Percentiles rank a stretch among this genome's conserved stretches.
These are phyloP conservation scores for Trichoderma oligosporum DNA, from an alignment of 2,329 filamentous ascomycete species.

Conservation along the genomic window DNA sequence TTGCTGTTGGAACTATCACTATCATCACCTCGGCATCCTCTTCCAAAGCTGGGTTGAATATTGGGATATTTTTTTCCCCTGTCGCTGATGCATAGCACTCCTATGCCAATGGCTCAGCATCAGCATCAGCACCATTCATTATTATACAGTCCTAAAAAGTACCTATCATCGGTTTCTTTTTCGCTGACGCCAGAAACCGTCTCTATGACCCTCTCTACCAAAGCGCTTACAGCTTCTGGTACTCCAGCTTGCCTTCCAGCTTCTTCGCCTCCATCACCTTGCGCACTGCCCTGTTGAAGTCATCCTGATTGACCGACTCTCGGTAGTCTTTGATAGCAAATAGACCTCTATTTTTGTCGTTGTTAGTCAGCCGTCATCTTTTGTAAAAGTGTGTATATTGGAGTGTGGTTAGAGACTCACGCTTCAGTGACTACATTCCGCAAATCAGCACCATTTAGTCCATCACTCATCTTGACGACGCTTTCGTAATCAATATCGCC, in stretches of 20 bases:
- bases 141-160: conserved; percentile 30
- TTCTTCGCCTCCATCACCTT: conserved; percentile 99
- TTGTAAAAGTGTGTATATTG: background rate
- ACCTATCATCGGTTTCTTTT: background rate
- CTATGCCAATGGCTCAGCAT: conserved; percentile 26
- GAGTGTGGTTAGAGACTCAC: conserved; percentile 54
- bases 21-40: background rate
- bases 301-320: conserved; percentile 94
- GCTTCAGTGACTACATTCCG: conserved; percentile 98
- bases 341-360: conserved; percentile 60
- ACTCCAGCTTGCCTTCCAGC: conserved; percentile 95
- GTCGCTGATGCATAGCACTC: conserved; percentile 21
- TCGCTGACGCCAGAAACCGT: conserved; percentile 7
- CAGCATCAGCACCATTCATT: conserved; percentile 22
- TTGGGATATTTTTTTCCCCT: background rate
- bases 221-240: conserved; percentile 74
- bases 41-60: background rate
- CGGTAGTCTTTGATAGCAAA: conserved; percentile 99
- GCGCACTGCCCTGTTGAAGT: conserved; percentile 98
- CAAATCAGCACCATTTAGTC: conserved; percentile 94
- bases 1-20: background rate
- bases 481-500: conserved; percentile 98
- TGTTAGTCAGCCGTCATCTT: background rate
- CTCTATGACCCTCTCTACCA: background rate
- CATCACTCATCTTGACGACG: conserved; percentile 99